phyloP scores from a whole-genome alignment of 2,329 filamentous ascomycete genomes.

The Paecilomyces sp. region DNA sequence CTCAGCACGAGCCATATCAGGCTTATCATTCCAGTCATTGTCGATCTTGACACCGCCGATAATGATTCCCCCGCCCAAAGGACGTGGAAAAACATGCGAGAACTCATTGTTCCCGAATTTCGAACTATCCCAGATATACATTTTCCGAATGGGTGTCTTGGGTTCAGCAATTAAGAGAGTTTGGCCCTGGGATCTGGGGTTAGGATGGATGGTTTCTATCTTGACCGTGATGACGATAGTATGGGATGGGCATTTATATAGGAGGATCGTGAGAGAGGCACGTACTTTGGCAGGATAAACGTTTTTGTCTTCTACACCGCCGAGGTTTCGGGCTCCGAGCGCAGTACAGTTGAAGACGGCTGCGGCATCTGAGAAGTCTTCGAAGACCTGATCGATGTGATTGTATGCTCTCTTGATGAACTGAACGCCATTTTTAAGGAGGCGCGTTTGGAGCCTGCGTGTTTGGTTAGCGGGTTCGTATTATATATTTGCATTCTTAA shows the following conservation, averaged over 20 bases:
- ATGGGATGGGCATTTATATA: not conserved
- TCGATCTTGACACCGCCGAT: constrained; percentile 1
- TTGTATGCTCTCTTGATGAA: not conserved
- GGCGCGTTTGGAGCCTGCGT: constrained; percentile 1
- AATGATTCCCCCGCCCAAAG: constrained; percentile 1
- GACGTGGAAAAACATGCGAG: constrained; percentile 2
- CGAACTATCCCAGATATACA: not conserved
- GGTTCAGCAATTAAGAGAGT: constrained; percentile 1
- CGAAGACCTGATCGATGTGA: constrained; percentile 3
- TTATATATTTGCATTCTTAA: not conserved
- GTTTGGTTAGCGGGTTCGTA: not conserved
- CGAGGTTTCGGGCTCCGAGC: constrained; percentile 1
- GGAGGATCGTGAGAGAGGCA: too few species aligned
- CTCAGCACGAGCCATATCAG: constrained; percentile 2
- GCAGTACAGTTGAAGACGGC: constrained; percentile 2
- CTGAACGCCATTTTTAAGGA: not conserved
- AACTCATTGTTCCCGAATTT: constrained; percentile 1
- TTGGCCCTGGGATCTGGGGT: not conserved
- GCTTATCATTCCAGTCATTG: constrained; percentile 1
- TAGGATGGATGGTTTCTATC: not conserved
- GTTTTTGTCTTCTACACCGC: not conserved
- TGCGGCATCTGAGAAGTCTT: not conserved
- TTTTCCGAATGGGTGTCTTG: not conserved
- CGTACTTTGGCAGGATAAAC: constrained; percentile 2
- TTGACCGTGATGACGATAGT: not conserved